Base-by-base conservation (phyloP, 257 asterid species). In the Perilla frutescens region DNA sequence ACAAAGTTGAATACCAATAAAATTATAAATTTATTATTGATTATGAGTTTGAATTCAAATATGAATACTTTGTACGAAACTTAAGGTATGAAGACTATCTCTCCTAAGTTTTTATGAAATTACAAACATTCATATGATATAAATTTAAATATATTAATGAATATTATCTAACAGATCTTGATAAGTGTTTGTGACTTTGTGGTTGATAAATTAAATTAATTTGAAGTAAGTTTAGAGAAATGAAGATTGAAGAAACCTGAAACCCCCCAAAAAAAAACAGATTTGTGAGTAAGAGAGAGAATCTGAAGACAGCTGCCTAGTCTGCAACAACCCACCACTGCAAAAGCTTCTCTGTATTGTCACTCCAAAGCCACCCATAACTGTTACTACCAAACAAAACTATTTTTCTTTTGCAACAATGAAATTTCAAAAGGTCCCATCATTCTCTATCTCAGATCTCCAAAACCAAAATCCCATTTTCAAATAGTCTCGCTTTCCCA, bases 381-480 rank as follows among this genome's bases (percentile, higher is more conserved):
- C 73, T 58, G 36, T 57, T 58, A n/a, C 81, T 37, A 68, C 76
- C 79, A 77, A 72, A 62, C 72, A 72, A 68, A 68, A 44, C 29
- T 39, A 37, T 6, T 50, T 20, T 43, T 51, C 62, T 49, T 66
- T 67, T 36, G n/a, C 55, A 68, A 66, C 65, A 62, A 74, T 56
- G 69, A 53, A 53, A 50, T 13, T 74, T 62, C 80, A 63, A 44
- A 70, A 61, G 70, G 79, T 32, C 73, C 80, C 79, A 71, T 84
- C 84, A 72, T 60, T 54, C 66, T 81, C 84, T 55, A 54, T 7
- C 68, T 58, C 88, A 73, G 84, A 81, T 81, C 88, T 81, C 84
- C 69, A 59, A 67, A 37, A 59, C 10, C 62, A 50, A 65, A 65
- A 4, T 11, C 77, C 77, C 77, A 62, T 75, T 68, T 64, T 66